Conservation (phyloP, 1,284 basidiomycete species). For the Cryptococcus sp. region DNA sequence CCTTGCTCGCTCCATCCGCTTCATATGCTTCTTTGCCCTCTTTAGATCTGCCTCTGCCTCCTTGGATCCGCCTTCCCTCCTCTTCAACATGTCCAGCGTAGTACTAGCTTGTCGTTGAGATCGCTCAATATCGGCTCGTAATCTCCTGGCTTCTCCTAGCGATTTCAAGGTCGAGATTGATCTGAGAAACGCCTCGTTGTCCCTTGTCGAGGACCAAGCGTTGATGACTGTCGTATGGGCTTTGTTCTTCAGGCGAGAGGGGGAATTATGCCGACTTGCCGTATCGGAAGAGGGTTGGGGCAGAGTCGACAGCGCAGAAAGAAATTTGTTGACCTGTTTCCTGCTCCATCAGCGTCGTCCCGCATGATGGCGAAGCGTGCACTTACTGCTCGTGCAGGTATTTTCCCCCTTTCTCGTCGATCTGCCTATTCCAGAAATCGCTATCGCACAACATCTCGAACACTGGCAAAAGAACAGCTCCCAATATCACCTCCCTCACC, state of each 20-base stretch:
- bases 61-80: not conserved
- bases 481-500: constrained; percentile 74
- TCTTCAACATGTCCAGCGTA: constrained; percentile 4
- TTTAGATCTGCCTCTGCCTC: constrained; percentile 12
- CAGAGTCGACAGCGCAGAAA: constrained; percentile 48
- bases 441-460: constrained; percentile 90
- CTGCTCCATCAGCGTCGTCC: constrained; percentile 14
- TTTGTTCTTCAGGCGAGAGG: constrained; percentile 2
- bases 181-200: constrained; percentile 82
- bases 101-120: constrained; percentile 68
- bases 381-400: constrained; percentile 40
- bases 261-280: not conserved
- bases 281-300: constrained; percentile 15
- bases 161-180: constrained; percentile 76
- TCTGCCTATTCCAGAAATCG: constrained; percentile 90
- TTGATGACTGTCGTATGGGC: constrained; percentile 22
- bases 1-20: constrained; percentile 80
- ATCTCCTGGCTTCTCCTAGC: constrained; percentile 75
- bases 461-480: constrained; percentile 73
- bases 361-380: not conserved
- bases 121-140: constrained; percentile 81
- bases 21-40: constrained; percentile 65
- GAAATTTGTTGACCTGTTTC: constrained; percentile 51
- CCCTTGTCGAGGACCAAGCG: constrained; percentile 49
- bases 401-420: constrained; percentile 59